Evolutionary conservation across 257 asterid species (phyloP), one percentile per base, ranked within the genome.

Genomic region (Nicotiana benthamiana): DNA sequence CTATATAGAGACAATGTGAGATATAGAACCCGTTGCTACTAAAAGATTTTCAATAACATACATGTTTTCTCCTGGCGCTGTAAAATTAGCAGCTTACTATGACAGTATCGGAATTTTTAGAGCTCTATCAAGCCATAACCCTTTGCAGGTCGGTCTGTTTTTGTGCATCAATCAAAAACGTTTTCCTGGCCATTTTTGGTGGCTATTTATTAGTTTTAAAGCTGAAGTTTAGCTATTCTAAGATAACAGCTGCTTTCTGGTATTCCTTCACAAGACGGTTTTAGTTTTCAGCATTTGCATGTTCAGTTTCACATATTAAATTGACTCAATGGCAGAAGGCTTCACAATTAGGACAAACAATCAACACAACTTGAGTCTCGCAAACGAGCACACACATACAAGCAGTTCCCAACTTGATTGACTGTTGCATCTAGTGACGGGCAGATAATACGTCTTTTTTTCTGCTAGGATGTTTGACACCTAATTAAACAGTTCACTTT

Each of bases 401-500:
- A 48, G 40, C 75, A 62, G 18, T 24, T 43, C 36, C 7, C 62
- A 62, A 64, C 82, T 26, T 62, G 63, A 62, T 62, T 43, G 56
- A 67, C 54, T n/a, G 32, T 10, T 20, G 30, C 63, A 63, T 15
- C 34, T 32, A 59, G 75, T 17, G 36, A 28, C 34, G 6, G 30
- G 53, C 11, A 32, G 40, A 20, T 57, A 17, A 46, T 60, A 40
- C 82, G 80, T 51, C 36, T 26, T 36, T 36, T 68, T 61, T 54
- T 1, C 67, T 22, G 54, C 52, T 66, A 54, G 56, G 76, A 28
- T 59, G 61, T 67, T 62, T 48, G 24, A 5, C 62, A 4, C 20
- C 65, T 22, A 48, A 9, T 40, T 40, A 40, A 22, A 54, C 4
- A 11, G 32, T 62, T 90, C 91, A 90, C 76, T 86, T 82, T 88